These are phyloP conservation scores for Cutaneotrichosporon sp. DNA, from an alignment of 1,284 basidiomycete species.

Conservation along the genomic window DNA sequence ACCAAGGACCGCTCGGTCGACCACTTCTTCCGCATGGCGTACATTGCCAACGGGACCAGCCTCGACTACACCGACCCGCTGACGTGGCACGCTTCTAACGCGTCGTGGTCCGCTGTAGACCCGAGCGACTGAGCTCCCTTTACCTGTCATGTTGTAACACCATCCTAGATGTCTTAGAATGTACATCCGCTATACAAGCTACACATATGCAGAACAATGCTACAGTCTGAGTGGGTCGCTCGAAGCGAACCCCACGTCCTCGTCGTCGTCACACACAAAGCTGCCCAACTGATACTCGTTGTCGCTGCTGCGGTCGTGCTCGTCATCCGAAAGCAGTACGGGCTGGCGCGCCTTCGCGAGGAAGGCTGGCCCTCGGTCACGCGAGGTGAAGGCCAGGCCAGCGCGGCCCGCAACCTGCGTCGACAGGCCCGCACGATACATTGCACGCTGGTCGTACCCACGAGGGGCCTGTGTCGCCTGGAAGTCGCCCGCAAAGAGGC, in stretches of 20 bases:
- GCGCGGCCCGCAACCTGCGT: conserved; percentile 39
- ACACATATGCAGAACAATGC: neutral
- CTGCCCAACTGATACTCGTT: conserved; percentile 50
- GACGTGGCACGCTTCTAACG: conserved; percentile 18
- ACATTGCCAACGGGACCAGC: conserved; percentile 30
- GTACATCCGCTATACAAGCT: neutral
- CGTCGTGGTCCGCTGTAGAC: conserved; percentile 13
- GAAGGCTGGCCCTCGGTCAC: conserved; percentile 27
- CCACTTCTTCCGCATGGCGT: conserved; percentile 44
- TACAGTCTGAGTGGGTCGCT: neutral
- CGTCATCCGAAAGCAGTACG: conserved; percentile 46
- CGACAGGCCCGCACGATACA: conserved; percentile 47
- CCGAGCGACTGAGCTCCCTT: neutral
- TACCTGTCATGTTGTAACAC: neutral
- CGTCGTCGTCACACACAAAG: conserved; percentile 47
- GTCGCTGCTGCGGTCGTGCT: conserved; percentile 38
- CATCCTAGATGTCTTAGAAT: neutral
- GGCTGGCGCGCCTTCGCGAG: conserved; percentile 47
- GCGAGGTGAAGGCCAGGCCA: conserved; percentile 39
- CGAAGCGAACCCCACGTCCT: conserved; percentile 34
- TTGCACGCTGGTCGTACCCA: conserved; percentile 53
- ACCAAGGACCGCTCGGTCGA: conserved; percentile 20
- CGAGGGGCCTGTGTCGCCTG: conserved; percentile 55
- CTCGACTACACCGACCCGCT: conserved; percentile 36
- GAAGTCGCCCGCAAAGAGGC: conserved; percentile 53